Evolutionary conservation across 1,284 basidiomycete species (phyloP).

Genomic region (Irpex sp.): DNA sequence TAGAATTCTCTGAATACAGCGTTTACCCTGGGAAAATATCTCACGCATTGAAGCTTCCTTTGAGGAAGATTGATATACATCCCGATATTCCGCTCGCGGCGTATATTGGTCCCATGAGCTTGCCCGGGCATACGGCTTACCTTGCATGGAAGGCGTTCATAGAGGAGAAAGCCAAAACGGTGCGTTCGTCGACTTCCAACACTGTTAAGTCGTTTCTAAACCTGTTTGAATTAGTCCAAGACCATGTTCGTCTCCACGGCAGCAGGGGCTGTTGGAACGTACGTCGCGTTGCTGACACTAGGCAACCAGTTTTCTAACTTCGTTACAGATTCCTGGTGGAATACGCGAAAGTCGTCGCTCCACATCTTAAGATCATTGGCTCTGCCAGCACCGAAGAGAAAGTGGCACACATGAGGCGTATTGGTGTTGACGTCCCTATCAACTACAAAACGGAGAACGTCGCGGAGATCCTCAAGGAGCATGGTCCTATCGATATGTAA

Average conservation of each 20-base stretch:
- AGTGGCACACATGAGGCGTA: conserved; percentile 57
- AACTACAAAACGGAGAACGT: conserved; percentile 67
- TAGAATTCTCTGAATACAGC: conserved; percentile 35
- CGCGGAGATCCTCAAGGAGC: conserved; percentile 52
- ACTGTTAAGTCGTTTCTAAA: neutral
- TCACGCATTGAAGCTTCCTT: conserved; percentile 5
- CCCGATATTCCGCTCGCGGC: conserved; percentile 50
- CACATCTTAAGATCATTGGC: conserved; percentile 61
- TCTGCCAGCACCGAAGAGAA: conserved; percentile 72
- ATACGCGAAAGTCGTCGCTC: conserved; percentile 7
- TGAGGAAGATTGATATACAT: conserved; percentile 38
- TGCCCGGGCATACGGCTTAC: conserved; percentile 51
- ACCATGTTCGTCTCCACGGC: conserved; percentile 63
- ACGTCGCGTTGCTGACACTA: neutral
- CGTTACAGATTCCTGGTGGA: conserved; percentile 17
- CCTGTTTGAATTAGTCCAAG: conserved; percentile 47
- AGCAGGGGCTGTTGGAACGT: conserved; percentile 53
- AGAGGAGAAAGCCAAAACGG: conserved; percentile 37
- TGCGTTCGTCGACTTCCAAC: conserved; percentile 15
- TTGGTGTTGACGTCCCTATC: conserved; percentile 67
- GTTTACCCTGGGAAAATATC: conserved; percentile 24
- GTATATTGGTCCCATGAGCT: conserved; percentile 58
- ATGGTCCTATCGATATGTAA: conserved; percentile 54
- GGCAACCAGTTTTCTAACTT: neutral
- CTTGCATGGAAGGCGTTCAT: conserved; percentile 43